Evolutionary conservation across 208 protist genomes (phyloP), one percentile per base, ranked within the genome.

Genomic region (Angomonas deanei): DNA sequence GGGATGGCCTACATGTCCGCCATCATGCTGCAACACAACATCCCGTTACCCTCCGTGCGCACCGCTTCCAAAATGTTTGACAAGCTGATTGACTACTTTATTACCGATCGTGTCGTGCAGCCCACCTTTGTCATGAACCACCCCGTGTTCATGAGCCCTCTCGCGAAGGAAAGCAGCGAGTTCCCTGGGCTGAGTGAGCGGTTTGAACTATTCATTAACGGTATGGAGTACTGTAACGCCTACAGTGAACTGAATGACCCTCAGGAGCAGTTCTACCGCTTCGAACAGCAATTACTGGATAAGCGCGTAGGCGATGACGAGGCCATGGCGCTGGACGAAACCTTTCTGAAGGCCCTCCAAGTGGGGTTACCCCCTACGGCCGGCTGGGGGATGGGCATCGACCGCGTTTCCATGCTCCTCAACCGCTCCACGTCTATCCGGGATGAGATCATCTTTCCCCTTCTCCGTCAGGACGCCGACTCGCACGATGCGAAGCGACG

Each of bases 201-300:
- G 55, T 99, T 99, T 63, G 97, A 99, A 75, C 70, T 99, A 0
- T 98, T 98, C 71, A 85, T 98, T 54, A 91, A 89, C 64, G 81
- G 83, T 21, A 86, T 80, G 15, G 97, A 99, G 76, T 86, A 98
- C 58, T 95, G 84, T 52, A 99, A 99, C 76, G 96, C 97, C 1
- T 99, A 99, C 68, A 97, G 86, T 23, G 97, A 99, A 68, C 79
- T 99, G 27, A 98, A 98, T 65, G 91, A 98, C 69, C 97, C 97
- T 36, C 68, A 91, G 52, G 94, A 98, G 62, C 97, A 99, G 82
- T 91, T 92, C 64, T 72, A 65, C 31, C 91, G 96, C 61, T 99
- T 99, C 46, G 76, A 97, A 65, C 75, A 88, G 61, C 97, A 99
- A 70, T 59, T 91, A 23, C 38, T 91, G 23, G 91, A 97, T 52